Evolutionary conservation across 169 alveolate genomes (phyloP).

Genomic region (Plasmodium cynomolgi): DNA sequence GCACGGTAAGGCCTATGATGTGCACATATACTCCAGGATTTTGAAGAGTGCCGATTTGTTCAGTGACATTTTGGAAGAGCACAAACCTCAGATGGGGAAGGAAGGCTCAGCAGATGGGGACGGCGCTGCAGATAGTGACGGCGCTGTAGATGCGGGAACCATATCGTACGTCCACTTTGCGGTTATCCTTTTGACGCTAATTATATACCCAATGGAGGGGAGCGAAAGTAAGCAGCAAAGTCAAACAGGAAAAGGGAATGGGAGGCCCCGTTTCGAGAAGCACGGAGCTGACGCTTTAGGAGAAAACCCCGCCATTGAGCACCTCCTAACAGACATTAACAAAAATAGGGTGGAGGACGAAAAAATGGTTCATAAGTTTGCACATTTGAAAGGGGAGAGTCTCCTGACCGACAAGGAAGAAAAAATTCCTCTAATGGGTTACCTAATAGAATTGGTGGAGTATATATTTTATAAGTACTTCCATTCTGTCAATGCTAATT

Average conservation of each 20-base stretch:
- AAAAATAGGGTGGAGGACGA: constrained; percentile 18
- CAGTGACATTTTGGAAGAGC: constrained; percentile 17
- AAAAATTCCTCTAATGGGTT: constrained; percentile 20
- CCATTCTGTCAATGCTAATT: constrained; percentile 36
- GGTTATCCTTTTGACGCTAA: constrained; percentile 17
- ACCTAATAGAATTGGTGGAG: constrained; percentile 61
- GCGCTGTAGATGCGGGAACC: not conserved
- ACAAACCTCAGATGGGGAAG: not conserved
- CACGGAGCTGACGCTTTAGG: not conserved
- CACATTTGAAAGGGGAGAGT: constrained; percentile 12
- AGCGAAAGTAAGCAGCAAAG: not conserved
- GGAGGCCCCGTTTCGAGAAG: not conserved
- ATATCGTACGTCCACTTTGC: constrained; percentile 49
- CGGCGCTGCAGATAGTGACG: not conserved
- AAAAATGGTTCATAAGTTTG: constrained; percentile 2
- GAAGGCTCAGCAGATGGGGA: not conserved
- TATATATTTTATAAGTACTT: constrained; percentile 46
- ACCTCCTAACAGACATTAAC: constrained; percentile 10
- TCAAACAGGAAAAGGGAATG: not conserved
- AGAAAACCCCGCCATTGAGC: not conserved
- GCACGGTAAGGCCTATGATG: constrained; percentile 21
- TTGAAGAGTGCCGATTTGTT: constrained; percentile 58
- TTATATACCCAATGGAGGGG: constrained; percentile 40
- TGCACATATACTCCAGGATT: constrained; percentile 39
- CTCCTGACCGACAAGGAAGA: not conserved